Base-by-base conservation (phyloP, 140 eudicot species). In the Senecio squalidus region DNA sequence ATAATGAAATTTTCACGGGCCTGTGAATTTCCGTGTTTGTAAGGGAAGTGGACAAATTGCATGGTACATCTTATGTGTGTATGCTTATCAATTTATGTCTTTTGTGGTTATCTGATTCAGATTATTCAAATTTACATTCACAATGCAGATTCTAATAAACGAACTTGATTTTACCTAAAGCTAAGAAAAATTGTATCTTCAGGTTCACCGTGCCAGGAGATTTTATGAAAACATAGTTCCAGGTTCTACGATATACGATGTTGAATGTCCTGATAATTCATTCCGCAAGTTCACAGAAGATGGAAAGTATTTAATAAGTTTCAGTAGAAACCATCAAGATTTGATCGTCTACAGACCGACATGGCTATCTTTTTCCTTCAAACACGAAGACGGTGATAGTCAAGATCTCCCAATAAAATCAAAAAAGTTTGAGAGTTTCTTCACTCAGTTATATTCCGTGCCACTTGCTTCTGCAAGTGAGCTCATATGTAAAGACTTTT, bases 271-370 rank as follows among this genome's bases (percentile, higher is more conserved):
- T 0, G 99, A 93, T 57, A 71, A 84, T 71, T 81, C 87, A 6
- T 93, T 93, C 50, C 95, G 99, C 44, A 93, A 93, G 74, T 93
- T 93, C 85, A 93, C 94, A 24, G 99, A 93, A 50, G 99, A 93
- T 64, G 99, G 99, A n/a, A 77, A 76, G 62, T 88, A 93, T 71
- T 75, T 93, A 38, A 72, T 93, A 71, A 88, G 94, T 78, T 93
- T 93, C 76, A 93, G 95, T 66, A 74, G 95, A 73, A 84, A 84
- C 68, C 89, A 82, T 78, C 99, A 88, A 71, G 96, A 93, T 52
- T 76, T 93, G 22, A 69, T 93, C 55, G 96, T 93, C 13, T 88
- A 93, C 74, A 76, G 96, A 73, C 96, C 96, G 53, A 62, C 78
- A 30, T 88, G 96, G 96, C 48, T 93, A 46, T 69, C 96, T 6